phyloP scores from a whole-genome alignment of 2,329 filamentous ascomycete genomes.

The Calycina herbarum region DNA sequence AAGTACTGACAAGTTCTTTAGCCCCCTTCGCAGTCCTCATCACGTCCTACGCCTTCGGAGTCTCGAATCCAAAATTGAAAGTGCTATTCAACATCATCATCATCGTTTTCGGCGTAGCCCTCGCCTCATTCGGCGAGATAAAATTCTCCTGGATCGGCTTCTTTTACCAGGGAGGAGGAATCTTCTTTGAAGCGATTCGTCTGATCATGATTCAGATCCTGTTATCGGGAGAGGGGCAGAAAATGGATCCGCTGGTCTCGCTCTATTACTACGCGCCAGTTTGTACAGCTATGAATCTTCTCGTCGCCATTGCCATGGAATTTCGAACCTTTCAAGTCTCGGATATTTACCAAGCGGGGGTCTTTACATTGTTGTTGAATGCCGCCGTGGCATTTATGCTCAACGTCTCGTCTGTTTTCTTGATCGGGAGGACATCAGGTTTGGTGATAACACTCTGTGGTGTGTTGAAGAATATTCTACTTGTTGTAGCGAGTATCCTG shows the following conservation, averaged over 20 bases:
- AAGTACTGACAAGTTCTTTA: slow-evolving; percentile 48
- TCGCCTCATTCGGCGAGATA: slow-evolving; percentile 92
- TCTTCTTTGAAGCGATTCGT: slow-evolving; percentile 77
- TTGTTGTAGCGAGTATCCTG: slow-evolving; percentile 74
- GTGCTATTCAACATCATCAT: slow-evolving; percentile 87
- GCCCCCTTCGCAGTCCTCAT: slow-evolving; percentile 90
- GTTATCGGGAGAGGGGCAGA: slow-evolving; percentile 69
- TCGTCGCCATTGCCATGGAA: slow-evolving; percentile 70
- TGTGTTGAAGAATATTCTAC: slow-evolving; percentile 81
- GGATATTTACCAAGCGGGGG: slow-evolving; percentile 70
- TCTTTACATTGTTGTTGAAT: slow-evolving; percentile 71
- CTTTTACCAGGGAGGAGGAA: slow-evolving; percentile 72
- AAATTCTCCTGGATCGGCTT: slow-evolving; percentile 80
- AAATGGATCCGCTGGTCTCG: slow-evolving; percentile 87
- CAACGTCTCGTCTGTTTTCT: slow-evolving; percentile 80
- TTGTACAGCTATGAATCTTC: slow-evolving; percentile 75
- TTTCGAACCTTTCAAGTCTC: slow-evolving; percentile 64
- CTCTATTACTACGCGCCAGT: slow-evolving; percentile 86
- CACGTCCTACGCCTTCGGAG: slow-evolving; percentile 81
- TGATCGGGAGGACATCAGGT: slow-evolving; percentile 83
- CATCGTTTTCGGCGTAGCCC: slow-evolving; percentile 89
- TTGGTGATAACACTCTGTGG: slow-evolving; percentile 82
- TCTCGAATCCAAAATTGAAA: slow-evolving; percentile 78
- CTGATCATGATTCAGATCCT: slow-evolving; percentile 81
- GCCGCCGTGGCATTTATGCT: slow-evolving; percentile 75